Evolutionary conservation across 768 basidiomycete genomes (phyloP), one percentile per base, ranked within the genome.

Genomic region (Cubamyces sp.): DNA sequence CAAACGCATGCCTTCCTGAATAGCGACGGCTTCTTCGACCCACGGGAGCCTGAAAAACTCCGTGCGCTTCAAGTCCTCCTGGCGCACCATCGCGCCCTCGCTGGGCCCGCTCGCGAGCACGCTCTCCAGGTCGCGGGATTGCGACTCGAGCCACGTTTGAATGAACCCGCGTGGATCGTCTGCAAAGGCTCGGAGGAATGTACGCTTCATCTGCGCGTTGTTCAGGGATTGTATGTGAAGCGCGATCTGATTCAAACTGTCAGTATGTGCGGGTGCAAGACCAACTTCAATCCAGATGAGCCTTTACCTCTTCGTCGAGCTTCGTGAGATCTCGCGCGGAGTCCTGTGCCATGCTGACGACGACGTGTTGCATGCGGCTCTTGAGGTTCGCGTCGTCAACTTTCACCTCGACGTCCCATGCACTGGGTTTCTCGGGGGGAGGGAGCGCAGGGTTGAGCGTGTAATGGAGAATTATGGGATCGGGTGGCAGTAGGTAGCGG

Each of bases 31-130:
- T 79, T 91, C 80, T 23, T 91, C 88, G 14, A 97, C 94, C 95
- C 95, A 98, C 4, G 94, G 92, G 70, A 96, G 74, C 64, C 83
- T 81, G 82, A 97, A 98, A 76, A 94, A 91, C 72, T 97, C 94
- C 70, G 91, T 94, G 54, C 93, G 78, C 64, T 88, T 83, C 56
- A 97, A 76, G 71, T 97, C 94, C 66, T 96, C 94, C 60, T 92
- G 91, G n/a, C 91, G 78, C 11, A 96, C 83, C 2, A 87, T 87
- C 70, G 85, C 81, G 26, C 90, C 90, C 66, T 92, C 90, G 41
- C 85, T 87, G 3, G 90, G 86, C 1, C 93, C 94, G 71, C 90
- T 92, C 30, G 93, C 94, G n/a, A 97, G 80, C 60, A 96, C 81
- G 60, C 85, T 90, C 76, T 96, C 93, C 46, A 98, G 74, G 75